Percentiles rank a stretch among this genome's conserved stretches.
phyloP scores from a whole-genome alignment of 129 eudicot genomes.

The Lactuca sativa region DNA sequence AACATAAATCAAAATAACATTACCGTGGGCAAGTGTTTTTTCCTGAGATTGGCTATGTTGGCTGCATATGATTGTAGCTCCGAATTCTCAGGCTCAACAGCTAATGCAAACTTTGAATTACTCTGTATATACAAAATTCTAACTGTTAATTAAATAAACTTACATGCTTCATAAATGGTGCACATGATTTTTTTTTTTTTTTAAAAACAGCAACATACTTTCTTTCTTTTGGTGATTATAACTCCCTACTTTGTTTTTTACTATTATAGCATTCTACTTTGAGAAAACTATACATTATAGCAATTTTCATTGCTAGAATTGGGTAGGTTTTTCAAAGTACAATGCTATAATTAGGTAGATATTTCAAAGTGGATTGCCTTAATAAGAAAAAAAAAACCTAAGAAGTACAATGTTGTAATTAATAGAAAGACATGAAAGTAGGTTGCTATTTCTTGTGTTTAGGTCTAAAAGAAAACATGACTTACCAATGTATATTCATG shows the following conservation, averaged over 20 bases:
- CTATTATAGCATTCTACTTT: too few species aligned
- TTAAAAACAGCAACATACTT: background rate
- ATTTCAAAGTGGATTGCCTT: too few species aligned
- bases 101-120: conserved; percentile 90
- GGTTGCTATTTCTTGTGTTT: background rate
- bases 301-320: too few species aligned
- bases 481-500: conserved; percentile 92
- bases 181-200: background rate
- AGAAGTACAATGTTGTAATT: background rate
- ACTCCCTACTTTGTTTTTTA: too few species aligned
- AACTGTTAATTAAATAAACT: background rate
- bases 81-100: conserved; percentile 79
- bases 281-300: too few species aligned
- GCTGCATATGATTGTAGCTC: conserved; percentile 78
- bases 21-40: conserved; percentile 93
- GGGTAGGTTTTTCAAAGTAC: too few species aligned
- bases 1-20: conserved; percentile 10
- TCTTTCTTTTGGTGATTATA: too few species aligned
- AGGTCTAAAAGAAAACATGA: conserved; percentile 7
- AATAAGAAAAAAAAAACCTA: too few species aligned
- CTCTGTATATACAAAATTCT: conserved; percentile 49
- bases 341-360: too few species aligned
- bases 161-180: conserved; percentile 19
- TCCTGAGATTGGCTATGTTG: conserved; percentile 57
- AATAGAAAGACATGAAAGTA: background rate